Conservation (phyloP, 2,329 filamentous ascomycete genomes). For the Epichloe festucae region DNA sequence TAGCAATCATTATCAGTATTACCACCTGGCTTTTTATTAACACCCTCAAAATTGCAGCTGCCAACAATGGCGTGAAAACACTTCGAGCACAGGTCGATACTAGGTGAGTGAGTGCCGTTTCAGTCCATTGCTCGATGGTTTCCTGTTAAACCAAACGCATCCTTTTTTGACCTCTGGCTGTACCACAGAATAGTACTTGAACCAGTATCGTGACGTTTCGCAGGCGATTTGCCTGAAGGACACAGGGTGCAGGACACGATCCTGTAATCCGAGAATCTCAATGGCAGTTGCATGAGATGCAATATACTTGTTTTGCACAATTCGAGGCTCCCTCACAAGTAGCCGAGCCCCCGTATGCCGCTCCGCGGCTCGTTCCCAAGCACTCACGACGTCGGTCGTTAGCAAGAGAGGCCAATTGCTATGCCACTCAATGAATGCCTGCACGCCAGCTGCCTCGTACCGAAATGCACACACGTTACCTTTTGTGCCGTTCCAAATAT, state of each 20-base stretch:
- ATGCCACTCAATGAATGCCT: neutral
- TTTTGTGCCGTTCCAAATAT: neutral
- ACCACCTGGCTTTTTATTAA: no score
- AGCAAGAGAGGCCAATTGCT: neutral
- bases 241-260: neutral
- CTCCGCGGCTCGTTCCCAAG: neutral
- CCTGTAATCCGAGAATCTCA: neutral
- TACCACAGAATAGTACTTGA: neutral
- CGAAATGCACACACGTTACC: neutral
- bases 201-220: slow-evolving; percentile 2
- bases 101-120: no score
- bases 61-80: no score
- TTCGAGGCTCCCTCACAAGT: neutral
- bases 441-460: neutral
- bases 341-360: neutral
- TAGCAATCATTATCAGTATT: no score
- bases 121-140: no score
- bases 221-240: slow-evolving; percentile 1
- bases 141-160: no score
- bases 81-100: no score
- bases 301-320: neutral
- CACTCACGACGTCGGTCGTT: neutral
- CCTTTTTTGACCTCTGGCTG: no score
- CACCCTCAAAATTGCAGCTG: no score
- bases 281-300: neutral